Conservation (phyloP, 345 rosid genomes). For the Cardamine resedifolia region DNA sequence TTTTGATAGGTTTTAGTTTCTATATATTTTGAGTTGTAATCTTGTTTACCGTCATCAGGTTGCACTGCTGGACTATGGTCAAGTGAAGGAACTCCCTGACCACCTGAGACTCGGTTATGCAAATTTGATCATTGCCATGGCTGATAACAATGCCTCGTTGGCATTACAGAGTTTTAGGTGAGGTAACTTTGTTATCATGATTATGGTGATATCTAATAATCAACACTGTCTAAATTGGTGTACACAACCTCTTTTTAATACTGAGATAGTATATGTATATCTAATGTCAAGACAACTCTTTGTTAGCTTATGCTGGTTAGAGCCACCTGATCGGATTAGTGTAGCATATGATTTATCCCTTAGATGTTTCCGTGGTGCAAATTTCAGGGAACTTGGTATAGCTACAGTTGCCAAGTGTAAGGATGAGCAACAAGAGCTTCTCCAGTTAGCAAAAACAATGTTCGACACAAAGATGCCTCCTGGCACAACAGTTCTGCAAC, state of each 20-base stretch:
- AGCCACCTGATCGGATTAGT: conserved; percentile 18
- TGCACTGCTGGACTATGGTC: conserved; percentile 92
- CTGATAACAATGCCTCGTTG: conserved; percentile 60
- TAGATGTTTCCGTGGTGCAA: conserved; percentile 15
- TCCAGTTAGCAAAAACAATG: conserved; percentile 78
- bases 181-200: background rate
- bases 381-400: conserved; percentile 83
- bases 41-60: conserved; percentile 53
- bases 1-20: background rate
- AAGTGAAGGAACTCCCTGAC: conserved; percentile 96
- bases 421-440: conserved; percentile 71
- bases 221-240: background rate
- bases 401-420: conserved; percentile 53
- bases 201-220: background rate
- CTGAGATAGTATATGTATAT: background rate
- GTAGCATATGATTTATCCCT: background rate
- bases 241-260: background rate
- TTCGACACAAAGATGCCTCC: conserved; percentile 89
- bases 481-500: conserved; percentile 72
- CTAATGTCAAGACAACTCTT: background rate
- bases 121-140: conserved; percentile 76
- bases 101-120: conserved; percentile 85
- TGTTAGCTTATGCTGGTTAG: background rate
- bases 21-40: conserved; percentile 5
- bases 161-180: conserved; percentile 83